Conservation (phyloP, 805 yeast species). For the Metschnikowia vanudenii region DNA sequence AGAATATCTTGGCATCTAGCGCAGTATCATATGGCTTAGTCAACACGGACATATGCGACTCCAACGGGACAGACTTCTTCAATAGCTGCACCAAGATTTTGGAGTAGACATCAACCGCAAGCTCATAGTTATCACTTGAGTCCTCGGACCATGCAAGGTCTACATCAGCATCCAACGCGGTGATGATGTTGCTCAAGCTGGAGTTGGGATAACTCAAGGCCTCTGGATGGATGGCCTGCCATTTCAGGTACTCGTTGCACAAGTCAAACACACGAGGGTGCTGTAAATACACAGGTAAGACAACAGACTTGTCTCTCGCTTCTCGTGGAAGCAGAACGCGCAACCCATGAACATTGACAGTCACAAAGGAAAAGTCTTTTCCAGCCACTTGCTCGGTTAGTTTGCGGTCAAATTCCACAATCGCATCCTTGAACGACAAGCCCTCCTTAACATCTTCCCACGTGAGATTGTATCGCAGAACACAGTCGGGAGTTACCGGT, state of each 20-base stretch:
- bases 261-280: conserved; percentile 77
- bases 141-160: conserved; percentile 40
- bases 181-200: conserved; percentile 41
- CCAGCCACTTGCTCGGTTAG: conserved; percentile 45
- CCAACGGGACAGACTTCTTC: conserved; percentile 48
- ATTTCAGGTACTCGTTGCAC: conserved; percentile 66
- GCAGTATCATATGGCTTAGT: conserved; percentile 74
- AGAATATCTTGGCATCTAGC: conserved; percentile 68
- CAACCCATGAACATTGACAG: conserved; percentile 66
- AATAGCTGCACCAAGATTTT: conserved; percentile 47
- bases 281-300: conserved; percentile 70
- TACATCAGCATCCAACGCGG: conserved; percentile 46
- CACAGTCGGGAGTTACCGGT: conserved; percentile 60
- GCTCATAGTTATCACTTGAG: conserved; percentile 22
- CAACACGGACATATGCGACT: conserved; percentile 54
- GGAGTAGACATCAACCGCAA: conserved; percentile 44
- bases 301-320: conserved; percentile 71
- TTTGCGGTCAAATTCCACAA: conserved; percentile 50
- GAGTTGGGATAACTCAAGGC: conserved; percentile 35
- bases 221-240: conserved; percentile 64
- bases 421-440: conserved; percentile 61
- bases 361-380: conserved; percentile 61
- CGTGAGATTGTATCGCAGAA: conserved; percentile 50
- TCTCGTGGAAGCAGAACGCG: conserved; percentile 79
- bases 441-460: conserved; percentile 63